These are phyloP conservation scores for Calophaca sinica DNA, from an alignment of 306 rosid species.

Conservation along the genomic window DNA sequence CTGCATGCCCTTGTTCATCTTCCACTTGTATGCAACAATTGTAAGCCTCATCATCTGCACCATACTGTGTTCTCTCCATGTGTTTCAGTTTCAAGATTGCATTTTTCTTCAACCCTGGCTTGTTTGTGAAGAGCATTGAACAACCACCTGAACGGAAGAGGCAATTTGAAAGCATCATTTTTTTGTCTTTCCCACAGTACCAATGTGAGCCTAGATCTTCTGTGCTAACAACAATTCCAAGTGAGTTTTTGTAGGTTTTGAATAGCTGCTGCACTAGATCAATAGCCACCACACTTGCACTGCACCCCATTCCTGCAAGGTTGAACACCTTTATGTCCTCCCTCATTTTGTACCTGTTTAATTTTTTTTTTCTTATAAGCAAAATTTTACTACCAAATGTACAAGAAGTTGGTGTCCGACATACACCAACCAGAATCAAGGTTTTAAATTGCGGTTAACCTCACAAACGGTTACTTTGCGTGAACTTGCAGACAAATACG, in stretches of 20 bases:
- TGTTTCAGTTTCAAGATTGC: constrained; percentile 74
- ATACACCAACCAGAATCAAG: no score
- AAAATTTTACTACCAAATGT: neutral
- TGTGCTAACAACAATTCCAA: constrained; percentile 82
- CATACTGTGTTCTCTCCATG: constrained; percentile 70
- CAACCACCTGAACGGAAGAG: constrained; percentile 82
- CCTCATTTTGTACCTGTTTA: constrained; percentile 72
- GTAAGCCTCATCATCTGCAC: constrained; percentile 80
- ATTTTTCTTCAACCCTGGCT: constrained; percentile 38
- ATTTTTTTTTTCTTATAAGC: constrained; percentile 14
- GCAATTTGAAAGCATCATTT: constrained; percentile 85
- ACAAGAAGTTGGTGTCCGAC: neutral
- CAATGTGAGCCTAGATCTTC: constrained; percentile 82
- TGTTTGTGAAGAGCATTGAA: constrained; percentile 79
- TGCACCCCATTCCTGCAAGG: constrained; percentile 93
- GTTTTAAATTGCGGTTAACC: no score
- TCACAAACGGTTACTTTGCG: no score
- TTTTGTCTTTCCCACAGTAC: constrained; percentile 73
- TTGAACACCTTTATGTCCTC: constrained; percentile 68
- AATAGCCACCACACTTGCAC: constrained; percentile 75
- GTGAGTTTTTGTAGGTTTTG: constrained; percentile 51
- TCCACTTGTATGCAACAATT: constrained; percentile 78
- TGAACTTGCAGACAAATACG: no score
- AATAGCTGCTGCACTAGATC: constrained; percentile 77
- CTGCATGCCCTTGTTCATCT: constrained; percentile 67